Evolutionary conservation across 257 asterid genomes (phyloP).

Genomic region (Dorcoceras hygrometricum): DNA sequence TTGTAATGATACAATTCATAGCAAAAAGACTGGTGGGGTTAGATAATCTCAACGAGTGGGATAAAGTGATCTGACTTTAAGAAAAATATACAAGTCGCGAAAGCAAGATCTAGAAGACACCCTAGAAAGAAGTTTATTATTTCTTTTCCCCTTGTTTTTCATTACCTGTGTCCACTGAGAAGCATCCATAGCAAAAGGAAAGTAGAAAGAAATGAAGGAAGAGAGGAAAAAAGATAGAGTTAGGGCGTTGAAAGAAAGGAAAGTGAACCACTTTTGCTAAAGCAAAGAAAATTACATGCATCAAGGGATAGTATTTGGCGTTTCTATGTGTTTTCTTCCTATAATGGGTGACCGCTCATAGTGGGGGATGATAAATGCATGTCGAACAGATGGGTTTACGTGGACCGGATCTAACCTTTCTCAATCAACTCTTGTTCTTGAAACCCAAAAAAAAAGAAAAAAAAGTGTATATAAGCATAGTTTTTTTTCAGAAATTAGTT

Average conservation of each 20-base stretch:
- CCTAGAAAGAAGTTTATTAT: neutral
- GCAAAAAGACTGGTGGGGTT: neutral
- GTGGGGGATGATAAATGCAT: neutral
- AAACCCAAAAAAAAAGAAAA: too few relatives aligned
- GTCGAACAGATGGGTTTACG: neutral
- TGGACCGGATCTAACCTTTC: neutral
- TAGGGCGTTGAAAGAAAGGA: constrained; percentile 1
- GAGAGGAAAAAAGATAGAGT: neutral
- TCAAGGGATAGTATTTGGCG: neutral
- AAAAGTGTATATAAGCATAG: too few relatives aligned
- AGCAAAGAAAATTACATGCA: neutral
- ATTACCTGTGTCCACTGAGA: neutral
- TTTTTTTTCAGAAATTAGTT: too few relatives aligned
- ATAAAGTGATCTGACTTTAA: neutral
- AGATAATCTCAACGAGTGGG: neutral
- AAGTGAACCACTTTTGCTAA: neutral
- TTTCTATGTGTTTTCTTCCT: neutral
- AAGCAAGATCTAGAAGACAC: neutral
- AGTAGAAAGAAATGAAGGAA: neutral
- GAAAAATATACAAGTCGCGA: neutral
- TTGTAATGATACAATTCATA: neutral
- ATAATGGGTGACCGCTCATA: neutral
- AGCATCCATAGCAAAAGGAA: neutral
- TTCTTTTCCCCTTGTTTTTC: too few relatives aligned
- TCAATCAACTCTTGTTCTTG: too few relatives aligned